A percentile compares a stretch with the other conserved stretches of the same genome.
These are phyloP conservation scores for Rhododendron vialii DNA, from an alignment of 148 eudicot genomes.

Conservation along the genomic window DNA sequence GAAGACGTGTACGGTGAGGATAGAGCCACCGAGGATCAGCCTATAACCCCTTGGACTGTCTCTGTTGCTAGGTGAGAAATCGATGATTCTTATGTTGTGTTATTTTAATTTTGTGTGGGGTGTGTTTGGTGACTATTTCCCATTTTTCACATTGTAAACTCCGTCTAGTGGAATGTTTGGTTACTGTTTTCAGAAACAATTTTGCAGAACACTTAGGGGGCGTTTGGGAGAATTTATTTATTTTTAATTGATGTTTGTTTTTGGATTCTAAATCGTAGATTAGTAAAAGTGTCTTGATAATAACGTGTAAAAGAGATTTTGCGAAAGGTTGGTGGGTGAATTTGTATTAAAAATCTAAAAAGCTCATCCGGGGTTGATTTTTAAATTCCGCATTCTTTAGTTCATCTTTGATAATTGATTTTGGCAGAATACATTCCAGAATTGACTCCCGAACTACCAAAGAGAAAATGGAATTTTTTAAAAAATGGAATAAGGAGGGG, in stretches of 20 bases:
- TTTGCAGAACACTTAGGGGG: not conserved
- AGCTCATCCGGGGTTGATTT: not conserved
- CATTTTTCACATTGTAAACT: not conserved
- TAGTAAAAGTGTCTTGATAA: too few species aligned
- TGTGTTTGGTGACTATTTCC: constrained; percentile 22
- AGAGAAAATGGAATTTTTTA: not conserved
- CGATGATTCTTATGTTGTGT: not conserved
- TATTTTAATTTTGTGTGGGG: not conserved
- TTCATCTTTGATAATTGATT: not conserved
- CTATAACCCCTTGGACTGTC: constrained; percentile 81
- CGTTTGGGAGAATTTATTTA: not conserved
- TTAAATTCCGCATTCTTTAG: too few species aligned
- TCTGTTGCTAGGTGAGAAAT: constrained; percentile 81
- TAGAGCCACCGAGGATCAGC: constrained; percentile 78
- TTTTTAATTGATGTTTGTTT: too few species aligned
- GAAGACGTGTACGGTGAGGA: constrained; percentile 89
- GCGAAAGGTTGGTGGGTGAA: not conserved
- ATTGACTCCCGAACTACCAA: not conserved
- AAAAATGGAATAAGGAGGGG: not conserved
- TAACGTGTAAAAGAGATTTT: not conserved
- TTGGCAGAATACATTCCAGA: not conserved
- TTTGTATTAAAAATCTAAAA: not conserved
- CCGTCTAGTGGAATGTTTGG: not conserved
- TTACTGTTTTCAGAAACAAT: not conserved
- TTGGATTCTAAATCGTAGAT: not conserved